Base-by-base conservation (phyloP, 2,329 filamentous ascomycete genomes). In the Aspergillus hortae region DNA sequence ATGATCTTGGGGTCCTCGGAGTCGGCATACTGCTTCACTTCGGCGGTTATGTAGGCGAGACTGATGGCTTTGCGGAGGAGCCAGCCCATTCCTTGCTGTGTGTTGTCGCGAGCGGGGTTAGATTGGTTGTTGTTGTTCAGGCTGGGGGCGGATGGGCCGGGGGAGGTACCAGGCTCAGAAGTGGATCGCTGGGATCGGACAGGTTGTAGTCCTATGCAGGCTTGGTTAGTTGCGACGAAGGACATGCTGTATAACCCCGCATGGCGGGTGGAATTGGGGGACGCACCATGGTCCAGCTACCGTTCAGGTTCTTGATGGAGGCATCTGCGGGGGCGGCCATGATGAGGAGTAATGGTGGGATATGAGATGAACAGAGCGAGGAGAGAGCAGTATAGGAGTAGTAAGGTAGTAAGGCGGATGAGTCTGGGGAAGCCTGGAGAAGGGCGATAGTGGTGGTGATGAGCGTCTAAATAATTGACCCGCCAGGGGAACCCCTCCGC, bases 311-410 rank as follows among this genome's bases (percentile, higher is more conserved):
- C 57, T 80, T 79, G 61, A 85, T 79, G 46, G 80, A 89, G 76
- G 86, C 83, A 56, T 79, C 78, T 48, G 80, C 70, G 51, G 89
- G 88, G 55, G 87, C 86, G 58, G 88, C 87, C 88, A 92, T 92
- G 64, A 53, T 80, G 68, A 53, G 52, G 56, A 46, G 46, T 53
- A 45, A 44, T 49, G 23, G 27, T 44, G 45, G 45, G 40, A 42
- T 42, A 4, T 19, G 17, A 12, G 4, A 48, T 15, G 30, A 46
- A 19, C 25, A 46, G 35, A 45, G 10, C 23, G 30, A 43, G 38
- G 38, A n/a, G 9, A 15, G 33, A 25, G 44, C 12, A 21, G 42
- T 6, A 27, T 44, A 23, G 27, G 32, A 41, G 21, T 44, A 5
- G 11, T 7, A 6, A 11, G 49, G 32, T 25, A 32, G 17, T 7